phyloP scores from a whole-genome alignment of 2,329 filamentous ascomycete species.

The Atkinsonella texensis region DNA sequence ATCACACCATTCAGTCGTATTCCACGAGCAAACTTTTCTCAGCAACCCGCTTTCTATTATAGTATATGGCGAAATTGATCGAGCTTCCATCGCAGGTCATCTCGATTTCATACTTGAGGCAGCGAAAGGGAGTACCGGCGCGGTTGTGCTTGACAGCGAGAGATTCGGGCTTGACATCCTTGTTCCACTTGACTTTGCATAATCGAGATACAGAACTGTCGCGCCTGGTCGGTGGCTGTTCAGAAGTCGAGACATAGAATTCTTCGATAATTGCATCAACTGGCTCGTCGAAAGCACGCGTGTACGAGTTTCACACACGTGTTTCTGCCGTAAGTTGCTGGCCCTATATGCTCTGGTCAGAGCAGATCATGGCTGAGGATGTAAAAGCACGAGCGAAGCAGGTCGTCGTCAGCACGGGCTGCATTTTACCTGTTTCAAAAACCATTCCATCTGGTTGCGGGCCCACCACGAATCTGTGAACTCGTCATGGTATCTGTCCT shows the following conservation, averaged over 20 bases:
- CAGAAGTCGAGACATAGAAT: neutral
- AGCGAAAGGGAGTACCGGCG: neutral
- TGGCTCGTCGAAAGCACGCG: neutral
- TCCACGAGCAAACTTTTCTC: neutral
- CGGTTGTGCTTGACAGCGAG: neutral
- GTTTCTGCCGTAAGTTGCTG: neutral
- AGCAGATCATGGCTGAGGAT: neutral
- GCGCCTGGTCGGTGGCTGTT: neutral
- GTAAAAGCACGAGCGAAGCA: too few species aligned
- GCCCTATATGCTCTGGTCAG: neutral
- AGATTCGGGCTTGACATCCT: neutral
- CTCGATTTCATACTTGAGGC: neutral
- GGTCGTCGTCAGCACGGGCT: too few species aligned
- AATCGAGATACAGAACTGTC: neutral
- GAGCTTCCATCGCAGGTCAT: constrained; percentile 3
- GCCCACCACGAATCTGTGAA: neutral
- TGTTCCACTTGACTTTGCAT: neutral
- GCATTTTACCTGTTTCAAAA: constrained; percentile 9
- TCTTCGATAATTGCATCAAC: neutral
- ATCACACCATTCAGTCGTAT: neutral
- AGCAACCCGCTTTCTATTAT: neutral
- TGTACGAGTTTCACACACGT: neutral
- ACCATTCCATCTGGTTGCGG: constrained; percentile 17
- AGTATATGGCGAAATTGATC: constrained; percentile 1
- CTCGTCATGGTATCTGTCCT: constrained; percentile 10